Base-by-base conservation (phyloP, 495 filamentous ascomycete species). In the Neurospora tetrasperma region DNA sequence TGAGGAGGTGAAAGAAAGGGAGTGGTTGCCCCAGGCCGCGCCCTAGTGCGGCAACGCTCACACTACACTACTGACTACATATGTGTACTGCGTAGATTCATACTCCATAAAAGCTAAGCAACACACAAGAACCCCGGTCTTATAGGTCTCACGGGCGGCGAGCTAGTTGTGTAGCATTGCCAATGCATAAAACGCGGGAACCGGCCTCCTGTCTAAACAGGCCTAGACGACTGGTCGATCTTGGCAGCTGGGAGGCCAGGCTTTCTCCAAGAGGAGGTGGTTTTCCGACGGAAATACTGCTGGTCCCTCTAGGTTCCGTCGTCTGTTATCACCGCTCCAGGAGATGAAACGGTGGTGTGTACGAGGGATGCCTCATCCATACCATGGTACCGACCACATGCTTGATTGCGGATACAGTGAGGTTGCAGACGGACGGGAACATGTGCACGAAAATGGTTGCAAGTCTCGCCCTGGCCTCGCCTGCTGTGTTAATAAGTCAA, bases 121-220 rank as follows among this genome's bases (percentile, higher is more conserved):
- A 18, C 27, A 18, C 27, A 72, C 70, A 73, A 68, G 31, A 31
- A 74, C 75, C 75, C 75, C 69, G 73, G 73, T 74, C 75, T 35
- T 46, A 6, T 38, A 66, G 62, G 69, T 42, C 10, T 39, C 9
- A 23, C 48, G 27, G 10, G 38, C 68, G 69, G 66, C 31, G 40
- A 48, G 59, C 44, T 62, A 74, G 73, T 69, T 71, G 23, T 71
- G 69, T 71, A 66, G 54, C 54, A 66, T 59, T 71, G n/a, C 20
- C 69, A 39, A 59, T 72, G 71, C 70, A 59, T 74, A 74, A 62
- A 75, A 74, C 48, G 79, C 78, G 79, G 79, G 78, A 78, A 71
- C 77, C 77, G 75, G 76, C 79, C 77, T 79, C 77, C 77, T 74
- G 78, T 78, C 75, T 78, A 73, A 72, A 73, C 69, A 75, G 77